phyloP scores from a whole-genome alignment of 164 flowering plant genomes.

The Akebia trifoliata region DNA sequence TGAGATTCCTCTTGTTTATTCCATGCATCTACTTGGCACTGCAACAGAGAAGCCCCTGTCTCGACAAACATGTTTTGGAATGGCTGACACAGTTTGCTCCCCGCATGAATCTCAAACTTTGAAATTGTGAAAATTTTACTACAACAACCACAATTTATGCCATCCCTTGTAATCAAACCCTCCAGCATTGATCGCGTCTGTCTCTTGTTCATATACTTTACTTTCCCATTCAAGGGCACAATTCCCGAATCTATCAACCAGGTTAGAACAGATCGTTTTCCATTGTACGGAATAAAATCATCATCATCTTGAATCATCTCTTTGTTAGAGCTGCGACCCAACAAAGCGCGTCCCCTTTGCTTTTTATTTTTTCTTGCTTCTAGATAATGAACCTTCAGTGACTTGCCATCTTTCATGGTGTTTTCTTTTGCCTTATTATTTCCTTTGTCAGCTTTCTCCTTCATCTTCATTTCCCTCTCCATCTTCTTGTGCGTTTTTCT shows the following conservation, averaged over 20 bases:
- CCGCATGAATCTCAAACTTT: constrained; percentile 94
- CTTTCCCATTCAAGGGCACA: constrained; percentile 60
- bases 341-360: constrained; percentile 62
- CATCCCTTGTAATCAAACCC: constrained; percentile 86
- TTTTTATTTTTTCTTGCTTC: constrained; percentile 57
- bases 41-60: constrained; percentile 67
- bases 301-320: constrained; percentile 45
- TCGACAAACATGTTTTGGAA: constrained; percentile 65
- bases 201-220: constrained; percentile 77
- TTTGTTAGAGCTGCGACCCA: constrained; percentile 59
- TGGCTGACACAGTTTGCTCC: constrained; percentile 82
- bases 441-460: constrained; percentile 28
- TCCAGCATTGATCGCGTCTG: constrained; percentile 54
- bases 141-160: constrained; percentile 93
- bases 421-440: constrained; percentile 22
- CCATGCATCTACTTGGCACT: constrained; percentile 89
- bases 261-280: constrained; percentile 75
- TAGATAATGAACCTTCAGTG: constrained; percentile 25
- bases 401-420: constrained; percentile 23
- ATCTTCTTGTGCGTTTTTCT: constrained; percentile 65
- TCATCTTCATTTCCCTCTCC: constrained; percentile 47
- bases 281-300: constrained; percentile 64
- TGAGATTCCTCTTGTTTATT: constrained; percentile 49
- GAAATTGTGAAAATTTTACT: constrained; percentile 73
- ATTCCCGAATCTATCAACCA: constrained; percentile 90